Conservation (phyloP, 805 yeast genomes). For the Kuraishia capsulata region DNA sequence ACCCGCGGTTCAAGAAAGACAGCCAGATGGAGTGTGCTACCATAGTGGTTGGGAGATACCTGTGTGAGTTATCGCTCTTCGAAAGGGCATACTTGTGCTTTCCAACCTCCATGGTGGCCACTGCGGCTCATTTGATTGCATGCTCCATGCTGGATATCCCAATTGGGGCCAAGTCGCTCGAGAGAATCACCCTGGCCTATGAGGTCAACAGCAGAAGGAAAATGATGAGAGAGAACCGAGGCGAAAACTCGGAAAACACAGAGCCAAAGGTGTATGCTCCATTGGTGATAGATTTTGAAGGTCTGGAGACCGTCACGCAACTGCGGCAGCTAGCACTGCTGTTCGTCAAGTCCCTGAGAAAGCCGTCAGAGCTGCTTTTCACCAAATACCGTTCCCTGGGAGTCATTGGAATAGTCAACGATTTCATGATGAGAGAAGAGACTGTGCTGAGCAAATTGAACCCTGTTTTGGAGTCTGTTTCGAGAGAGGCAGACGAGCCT, state of each 20-base stretch:
- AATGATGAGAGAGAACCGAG: not conserved
- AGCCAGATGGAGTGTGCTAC: conserved; percentile 34
- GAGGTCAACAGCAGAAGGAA: not conserved
- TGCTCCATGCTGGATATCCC: conserved; percentile 43
- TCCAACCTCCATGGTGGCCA: conserved; percentile 36
- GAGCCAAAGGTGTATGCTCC: conserved; percentile 26
- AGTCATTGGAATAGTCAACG: conserved; percentile 36
- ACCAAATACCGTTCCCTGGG: conserved; percentile 44
- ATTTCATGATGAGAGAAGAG: conserved; percentile 10
- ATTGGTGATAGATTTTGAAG: conserved; percentile 39
- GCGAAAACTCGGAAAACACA: conserved; percentile 21
- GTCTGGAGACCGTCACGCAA: conserved; percentile 24
- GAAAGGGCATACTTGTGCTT: conserved; percentile 34
- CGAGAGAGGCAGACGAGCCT: not conserved
- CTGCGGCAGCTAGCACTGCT: conserved; percentile 32
- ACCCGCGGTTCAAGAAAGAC: conserved; percentile 9
- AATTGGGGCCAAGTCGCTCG: conserved; percentile 28
- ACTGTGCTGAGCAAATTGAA: not conserved
- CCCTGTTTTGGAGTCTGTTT: not conserved
- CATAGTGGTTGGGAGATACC: conserved; percentile 43
- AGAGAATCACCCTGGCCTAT: conserved; percentile 5
- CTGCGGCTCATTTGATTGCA: conserved; percentile 43
- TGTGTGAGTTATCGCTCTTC: conserved; percentile 45
- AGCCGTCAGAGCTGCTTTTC: conserved; percentile 41
- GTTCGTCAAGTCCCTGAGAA: conserved; percentile 31